These are phyloP conservation scores for Chenopodium quinoa DNA, from an alignment of 148 eudicot genomes.

Conservation along the genomic window DNA sequence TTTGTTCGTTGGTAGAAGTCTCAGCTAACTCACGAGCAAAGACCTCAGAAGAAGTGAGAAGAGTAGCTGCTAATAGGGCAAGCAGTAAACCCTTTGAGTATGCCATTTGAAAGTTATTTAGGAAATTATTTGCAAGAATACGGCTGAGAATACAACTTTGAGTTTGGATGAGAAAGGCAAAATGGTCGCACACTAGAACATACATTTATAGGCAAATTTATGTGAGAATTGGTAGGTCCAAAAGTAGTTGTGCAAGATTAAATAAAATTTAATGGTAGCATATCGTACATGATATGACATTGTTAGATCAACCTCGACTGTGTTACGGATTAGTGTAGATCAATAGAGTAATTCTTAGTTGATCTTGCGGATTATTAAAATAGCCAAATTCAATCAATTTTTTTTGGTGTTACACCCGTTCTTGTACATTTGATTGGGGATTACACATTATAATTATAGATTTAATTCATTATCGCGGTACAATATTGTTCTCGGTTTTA, in stretches of 20 bases:
- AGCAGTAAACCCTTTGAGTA: conserved; percentile 7
- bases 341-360: too few relatives aligned
- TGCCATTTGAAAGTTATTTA: neutral
- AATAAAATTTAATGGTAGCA: neutral
- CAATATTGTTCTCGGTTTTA: too few relatives aligned
- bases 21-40: conserved; percentile 18
- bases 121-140: neutral
- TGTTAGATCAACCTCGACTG: too few relatives aligned
- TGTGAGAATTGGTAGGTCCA: neutral
- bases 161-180: neutral
- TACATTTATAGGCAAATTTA: neutral
- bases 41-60: conserved; percentile 9
- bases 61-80: neutral
- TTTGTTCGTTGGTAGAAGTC: neutral
- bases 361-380: too few relatives aligned
- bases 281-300: neutral
- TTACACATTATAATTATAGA: too few relatives aligned
- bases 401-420: too few relatives aligned
- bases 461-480: too few relatives aligned
- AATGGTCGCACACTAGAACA: neutral
- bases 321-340: too few relatives aligned
- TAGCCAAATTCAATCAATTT: too few relatives aligned
- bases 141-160: too few relatives aligned
- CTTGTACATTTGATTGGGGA: too few relatives aligned
- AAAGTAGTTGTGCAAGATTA: neutral